phyloP scores from a whole-genome alignment of 345 rosid genomes.

The Pistacia integerrima region DNA sequence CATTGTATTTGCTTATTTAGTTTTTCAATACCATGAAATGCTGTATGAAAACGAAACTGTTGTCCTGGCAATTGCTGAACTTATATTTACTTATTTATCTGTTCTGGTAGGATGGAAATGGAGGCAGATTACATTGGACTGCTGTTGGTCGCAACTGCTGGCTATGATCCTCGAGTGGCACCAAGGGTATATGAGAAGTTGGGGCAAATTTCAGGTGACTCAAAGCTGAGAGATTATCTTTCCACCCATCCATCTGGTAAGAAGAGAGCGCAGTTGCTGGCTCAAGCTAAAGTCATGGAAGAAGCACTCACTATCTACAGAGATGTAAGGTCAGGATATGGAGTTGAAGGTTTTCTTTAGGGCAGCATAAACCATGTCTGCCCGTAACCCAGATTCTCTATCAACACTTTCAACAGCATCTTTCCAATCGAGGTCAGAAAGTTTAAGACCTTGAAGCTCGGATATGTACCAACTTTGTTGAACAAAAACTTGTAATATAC shows the following conservation, averaged over 20 bases:
- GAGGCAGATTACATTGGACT: slow-evolving; percentile 94
- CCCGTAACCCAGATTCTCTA: not conserved
- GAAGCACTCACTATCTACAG: slow-evolving; percentile 80
- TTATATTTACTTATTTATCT: not conserved
- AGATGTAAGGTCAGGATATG: slow-evolving; percentile 61
- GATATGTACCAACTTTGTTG: not conserved
- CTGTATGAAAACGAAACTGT: not conserved
- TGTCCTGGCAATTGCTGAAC: slow-evolving; percentile 6
- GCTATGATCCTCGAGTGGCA: slow-evolving; percentile 86
- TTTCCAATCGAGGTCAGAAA: too few species aligned
- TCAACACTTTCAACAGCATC: not conserved
- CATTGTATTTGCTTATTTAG: not conserved
- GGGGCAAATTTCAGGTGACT: slow-evolving; percentile 61
- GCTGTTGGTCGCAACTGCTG: slow-evolving; percentile 80
- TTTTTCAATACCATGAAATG: not conserved
- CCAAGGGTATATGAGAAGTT: slow-evolving; percentile 82
- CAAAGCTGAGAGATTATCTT: slow-evolving; percentile 57
- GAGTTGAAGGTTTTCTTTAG: slow-evolving; percentile 82
- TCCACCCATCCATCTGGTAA: slow-evolving; percentile 96
- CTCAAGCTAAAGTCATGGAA: slow-evolving; percentile 85
- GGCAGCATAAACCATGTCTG: not conserved
- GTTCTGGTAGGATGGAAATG: slow-evolving; percentile 77
- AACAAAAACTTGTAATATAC: not conserved
- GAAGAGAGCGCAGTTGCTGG: slow-evolving; percentile 73
- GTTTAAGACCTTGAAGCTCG: too few species aligned